Conservation (phyloP, 2,329 filamentous ascomycete species). For the Pseudocercospora eumusae region DNA sequence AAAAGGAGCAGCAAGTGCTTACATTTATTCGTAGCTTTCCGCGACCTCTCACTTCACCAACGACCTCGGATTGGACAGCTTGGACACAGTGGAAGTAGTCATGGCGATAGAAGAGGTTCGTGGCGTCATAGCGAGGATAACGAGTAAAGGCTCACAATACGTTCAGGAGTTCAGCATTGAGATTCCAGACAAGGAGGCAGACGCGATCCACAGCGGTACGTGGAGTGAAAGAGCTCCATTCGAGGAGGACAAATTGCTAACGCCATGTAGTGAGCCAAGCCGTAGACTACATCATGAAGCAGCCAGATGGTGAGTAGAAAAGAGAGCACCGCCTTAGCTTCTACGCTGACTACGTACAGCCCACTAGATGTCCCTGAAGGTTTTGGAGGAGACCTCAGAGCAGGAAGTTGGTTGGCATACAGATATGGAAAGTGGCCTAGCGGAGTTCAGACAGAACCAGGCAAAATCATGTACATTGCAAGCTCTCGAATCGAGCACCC, state of each 20-base stretch:
- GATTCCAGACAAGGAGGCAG: conserved; percentile 96
- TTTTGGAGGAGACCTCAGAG: background rate
- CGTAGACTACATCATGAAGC: conserved; percentile 87
- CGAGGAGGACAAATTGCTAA: conserved; percentile 35
- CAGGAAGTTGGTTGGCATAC: conserved; percentile 2
- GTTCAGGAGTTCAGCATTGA: conserved; percentile 81
- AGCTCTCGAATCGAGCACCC: conserved; percentile 27
- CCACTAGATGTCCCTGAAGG: conserved; percentile 30
- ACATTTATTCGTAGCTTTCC: conserved; percentile 65
- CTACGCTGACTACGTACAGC: conserved; percentile 33
- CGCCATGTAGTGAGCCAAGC: conserved; percentile 76
- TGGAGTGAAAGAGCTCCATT: background rate
- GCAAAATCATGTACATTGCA: conserved; percentile 36
- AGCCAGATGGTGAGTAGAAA: conserved; percentile 77
- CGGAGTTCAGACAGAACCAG: conserved; percentile 20
- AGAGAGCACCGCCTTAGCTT: too few relatives aligned
- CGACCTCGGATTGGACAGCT: conserved; percentile 92
- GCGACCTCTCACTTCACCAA: conserved; percentile 87
- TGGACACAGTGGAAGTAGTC: conserved; percentile 98
- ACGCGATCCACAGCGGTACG: conserved; percentile 90
- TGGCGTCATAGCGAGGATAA: conserved; percentile 44
- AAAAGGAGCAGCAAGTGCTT: conserved; percentile 26
- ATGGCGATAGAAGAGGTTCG: conserved; percentile 98
- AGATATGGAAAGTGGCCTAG: conserved; percentile 19
- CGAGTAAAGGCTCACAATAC: conserved; percentile 48